Evolutionary conservation across 257 asterid genomes (phyloP).

Genomic region (Fraxinus anomala): DNA sequence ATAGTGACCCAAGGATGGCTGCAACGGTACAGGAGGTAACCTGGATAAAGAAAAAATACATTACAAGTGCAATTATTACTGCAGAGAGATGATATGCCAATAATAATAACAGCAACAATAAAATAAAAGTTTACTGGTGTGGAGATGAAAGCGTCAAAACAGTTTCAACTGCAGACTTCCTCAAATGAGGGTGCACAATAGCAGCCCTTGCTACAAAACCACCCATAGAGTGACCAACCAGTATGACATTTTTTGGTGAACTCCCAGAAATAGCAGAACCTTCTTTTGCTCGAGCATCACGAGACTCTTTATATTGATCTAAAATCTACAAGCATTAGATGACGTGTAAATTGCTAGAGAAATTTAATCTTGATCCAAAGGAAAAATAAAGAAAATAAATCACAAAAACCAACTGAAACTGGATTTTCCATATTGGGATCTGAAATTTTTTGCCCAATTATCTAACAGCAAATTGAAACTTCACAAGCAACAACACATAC

Average conservation of each 20-base stretch:
- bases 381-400: background rate
- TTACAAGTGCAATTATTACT: constrained; percentile 21
- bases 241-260: constrained; percentile 78
- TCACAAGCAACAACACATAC: constrained; percentile 21
- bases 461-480: constrained; percentile 2
- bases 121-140: constrained; percentile 68
- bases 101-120: constrained; percentile 22
- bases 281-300: constrained; percentile 61
- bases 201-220: constrained; percentile 99
- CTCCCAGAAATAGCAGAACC: constrained; percentile 63
- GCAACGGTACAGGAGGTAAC: constrained; percentile 87
- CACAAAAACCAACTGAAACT: background rate
- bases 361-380: background rate
- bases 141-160: constrained; percentile 91
- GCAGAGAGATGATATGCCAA: constrained; percentile 22
- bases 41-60: constrained; percentile 44
- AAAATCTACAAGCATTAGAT: constrained; percentile 54
- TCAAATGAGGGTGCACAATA: constrained; percentile 77
- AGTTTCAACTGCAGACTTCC: constrained; percentile 90
- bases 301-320: constrained; percentile 79
- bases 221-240: constrained; percentile 99
- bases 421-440: background rate
- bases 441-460: background rate
- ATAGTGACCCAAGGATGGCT: constrained; percentile 91
- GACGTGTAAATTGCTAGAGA: constrained; percentile 16